phyloP scores from a whole-genome alignment of 73 alveolate species.

The Blepharisma japonicum region DNA sequence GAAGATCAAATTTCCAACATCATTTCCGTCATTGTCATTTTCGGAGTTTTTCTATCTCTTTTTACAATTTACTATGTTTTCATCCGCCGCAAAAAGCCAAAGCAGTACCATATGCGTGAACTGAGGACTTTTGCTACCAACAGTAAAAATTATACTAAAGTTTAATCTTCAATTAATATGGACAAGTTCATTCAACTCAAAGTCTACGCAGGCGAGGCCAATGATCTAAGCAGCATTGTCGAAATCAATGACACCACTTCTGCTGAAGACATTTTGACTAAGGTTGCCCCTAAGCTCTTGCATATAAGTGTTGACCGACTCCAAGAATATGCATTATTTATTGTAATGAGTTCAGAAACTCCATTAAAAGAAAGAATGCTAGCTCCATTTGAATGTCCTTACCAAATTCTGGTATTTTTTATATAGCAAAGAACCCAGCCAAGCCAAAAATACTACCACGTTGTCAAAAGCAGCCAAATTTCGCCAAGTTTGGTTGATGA shows the following conservation, averaged over 20 bases:
- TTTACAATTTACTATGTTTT: no score
- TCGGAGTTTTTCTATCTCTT: no score
- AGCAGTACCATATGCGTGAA: no score
- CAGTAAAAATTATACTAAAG: no score
- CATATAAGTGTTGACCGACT: neutral
- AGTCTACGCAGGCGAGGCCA: neutral
- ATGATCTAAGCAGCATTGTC: neutral
- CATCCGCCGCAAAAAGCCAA: no score
- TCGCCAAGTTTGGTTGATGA: neutral
- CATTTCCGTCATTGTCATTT: no score
- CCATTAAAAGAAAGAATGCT: slow-evolving; percentile 24
- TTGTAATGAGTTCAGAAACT: neutral
- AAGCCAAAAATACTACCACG: neutral
- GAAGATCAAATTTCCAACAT: no score
- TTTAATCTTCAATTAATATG: no score
- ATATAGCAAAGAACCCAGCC: neutral
- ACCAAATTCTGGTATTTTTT: neutral
- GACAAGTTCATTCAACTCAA: no score
- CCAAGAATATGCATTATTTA: slow-evolving; percentile 7
- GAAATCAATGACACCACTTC: neutral
- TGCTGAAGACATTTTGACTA: slow-evolving; percentile 15
- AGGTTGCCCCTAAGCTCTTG: neutral
- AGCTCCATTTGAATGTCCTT: slow-evolving; percentile 2
- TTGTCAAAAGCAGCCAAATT: neutral
- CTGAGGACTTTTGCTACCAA: no score